These are phyloP conservation scores for Mortierella sp. DNA, from an alignment of 371 early-diverging fungal genomes.

Conservation along the genomic window DNA sequence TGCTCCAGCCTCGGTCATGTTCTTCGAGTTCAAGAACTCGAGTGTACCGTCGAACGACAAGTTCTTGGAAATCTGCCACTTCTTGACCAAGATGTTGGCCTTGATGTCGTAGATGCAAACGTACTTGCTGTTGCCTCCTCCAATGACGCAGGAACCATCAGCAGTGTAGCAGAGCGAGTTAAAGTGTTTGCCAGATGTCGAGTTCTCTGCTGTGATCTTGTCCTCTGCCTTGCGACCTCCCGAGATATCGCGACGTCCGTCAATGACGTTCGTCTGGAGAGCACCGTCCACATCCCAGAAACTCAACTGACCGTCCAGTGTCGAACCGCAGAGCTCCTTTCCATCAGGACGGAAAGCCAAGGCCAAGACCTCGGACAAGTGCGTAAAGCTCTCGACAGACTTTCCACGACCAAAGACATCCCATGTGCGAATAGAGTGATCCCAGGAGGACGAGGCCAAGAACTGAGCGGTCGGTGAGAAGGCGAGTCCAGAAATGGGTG, in stretches of 20 bases:
- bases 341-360: slow-evolving; percentile 94
- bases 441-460: slow-evolving; percentile 95
- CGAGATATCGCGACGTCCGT: slow-evolving; percentile 93
- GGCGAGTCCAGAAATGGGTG: slow-evolving; percentile 87
- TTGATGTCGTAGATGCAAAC: slow-evolving; percentile 95
- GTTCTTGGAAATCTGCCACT: slow-evolving; percentile 93
- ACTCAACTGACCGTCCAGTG: slow-evolving; percentile 92
- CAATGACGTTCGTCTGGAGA: slow-evolving; percentile 81
- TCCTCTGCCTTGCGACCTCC: slow-evolving; percentile 88
- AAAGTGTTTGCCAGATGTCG: slow-evolving; percentile 89
- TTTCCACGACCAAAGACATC: slow-evolving; percentile 93
- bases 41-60: slow-evolving; percentile 93
- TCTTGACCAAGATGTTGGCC: slow-evolving; percentile 82
- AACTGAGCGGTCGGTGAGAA: slow-evolving; percentile 87
- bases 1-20: slow-evolving; percentile 96
- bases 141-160: slow-evolving; percentile 92
- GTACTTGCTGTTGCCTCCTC: slow-evolving; percentile 94
- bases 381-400: slow-evolving; percentile 83
- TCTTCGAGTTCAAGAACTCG: slow-evolving; percentile 87
- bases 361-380: slow-evolving; percentile 89
- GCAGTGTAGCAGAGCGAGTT: slow-evolving; percentile 94
- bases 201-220: slow-evolving; percentile 86
- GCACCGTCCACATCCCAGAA: slow-evolving; percentile 91
- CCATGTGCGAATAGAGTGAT: slow-evolving; percentile 94
- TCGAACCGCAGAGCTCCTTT: slow-evolving; percentile 86